phyloP scores from a whole-genome alignment of 768 basidiomycete species.

The Lentinus tigrinus region DNA sequence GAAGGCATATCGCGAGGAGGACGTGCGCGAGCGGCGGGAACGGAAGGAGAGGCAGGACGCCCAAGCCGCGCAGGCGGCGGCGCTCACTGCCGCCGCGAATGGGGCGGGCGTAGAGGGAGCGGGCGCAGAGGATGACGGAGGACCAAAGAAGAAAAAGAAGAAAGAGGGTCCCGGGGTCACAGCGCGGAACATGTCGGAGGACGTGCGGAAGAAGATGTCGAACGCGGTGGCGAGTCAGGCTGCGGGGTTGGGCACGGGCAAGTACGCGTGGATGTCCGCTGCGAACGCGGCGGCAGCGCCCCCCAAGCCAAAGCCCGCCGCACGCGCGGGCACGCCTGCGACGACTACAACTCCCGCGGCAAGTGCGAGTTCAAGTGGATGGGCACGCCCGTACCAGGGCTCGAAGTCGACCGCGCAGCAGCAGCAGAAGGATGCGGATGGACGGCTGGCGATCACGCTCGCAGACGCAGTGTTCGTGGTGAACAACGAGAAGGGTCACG shows the following conservation, averaged over 20 bases:
- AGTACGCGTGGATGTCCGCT: slow-evolving; percentile 88
- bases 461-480: slow-evolving; percentile 85
- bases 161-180: slow-evolving; percentile 83
- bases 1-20: slow-evolving; percentile 80
- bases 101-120: slow-evolving; percentile 37
- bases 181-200: slow-evolving; percentile 88
- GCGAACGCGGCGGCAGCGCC: slow-evolving; percentile 47
- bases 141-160: slow-evolving; percentile 73
- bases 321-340: slow-evolving; percentile 28
- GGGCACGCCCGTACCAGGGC: slow-evolving; percentile 65
- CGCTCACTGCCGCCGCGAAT: slow-evolving; percentile 50
- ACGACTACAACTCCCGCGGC: slow-evolving; percentile 32
- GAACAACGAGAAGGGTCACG: slow-evolving; percentile 80
- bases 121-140: slow-evolving; percentile 48
- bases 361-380: slow-evolving; percentile 30
- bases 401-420: slow-evolving; percentile 40
- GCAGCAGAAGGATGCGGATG: slow-evolving; percentile 50
- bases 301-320: slow-evolving; percentile 32
- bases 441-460: slow-evolving; percentile 60
- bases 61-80: slow-evolving; percentile 63
- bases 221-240: slow-evolving; percentile 88
- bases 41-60: slow-evolving; percentile 75
- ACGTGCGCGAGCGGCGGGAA: slow-evolving; percentile 70
- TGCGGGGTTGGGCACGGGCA: slow-evolving; percentile 72
- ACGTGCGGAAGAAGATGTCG: slow-evolving; percentile 88